phyloP scores from a whole-genome alignment of 805 yeast species.

The Suhomyces canberraensis region DNA sequence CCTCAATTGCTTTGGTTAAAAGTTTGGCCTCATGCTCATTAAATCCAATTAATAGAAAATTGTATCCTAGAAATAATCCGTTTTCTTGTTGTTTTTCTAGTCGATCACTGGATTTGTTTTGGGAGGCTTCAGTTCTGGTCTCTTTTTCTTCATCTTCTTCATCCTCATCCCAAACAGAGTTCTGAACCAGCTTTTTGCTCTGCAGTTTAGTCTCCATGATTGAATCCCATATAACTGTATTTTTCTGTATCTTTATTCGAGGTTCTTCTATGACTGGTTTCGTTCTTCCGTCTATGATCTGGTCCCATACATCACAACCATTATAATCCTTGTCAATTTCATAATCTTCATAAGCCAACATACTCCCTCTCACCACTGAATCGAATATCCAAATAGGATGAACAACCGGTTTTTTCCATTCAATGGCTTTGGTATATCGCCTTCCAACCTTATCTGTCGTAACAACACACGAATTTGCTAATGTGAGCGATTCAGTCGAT shows the following conservation, averaged over 20 bases:
- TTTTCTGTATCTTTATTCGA: slow-evolving; percentile 15
- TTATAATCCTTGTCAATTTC: slow-evolving; percentile 12
- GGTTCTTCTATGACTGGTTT: slow-evolving; percentile 7
- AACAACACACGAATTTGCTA: slow-evolving; percentile 42
- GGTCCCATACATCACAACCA: slow-evolving; percentile 40
- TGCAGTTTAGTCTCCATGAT: slow-evolving; percentile 31
- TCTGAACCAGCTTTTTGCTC: slow-evolving; percentile 11
- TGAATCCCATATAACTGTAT: slow-evolving; percentile 42
- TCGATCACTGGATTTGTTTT: background rate
- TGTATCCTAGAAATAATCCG: slow-evolving; percentile 38
- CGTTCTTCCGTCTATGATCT: slow-evolving; percentile 7
- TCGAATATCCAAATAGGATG: slow-evolving; percentile 53
- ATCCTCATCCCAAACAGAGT: slow-evolving; percentile 27
- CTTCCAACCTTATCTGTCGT: slow-evolving; percentile 52
- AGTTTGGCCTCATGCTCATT: slow-evolving; percentile 32
- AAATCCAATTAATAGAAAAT: slow-evolving; percentile 45
- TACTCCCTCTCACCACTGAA: slow-evolving; percentile 42
- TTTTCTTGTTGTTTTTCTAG: background rate
- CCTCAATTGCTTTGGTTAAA: slow-evolving; percentile 40
- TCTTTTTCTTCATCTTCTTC: slow-evolving; percentile 13
- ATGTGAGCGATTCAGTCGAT: slow-evolving; percentile 49
- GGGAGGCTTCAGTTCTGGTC: background rate
- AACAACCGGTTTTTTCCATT: slow-evolving; percentile 50
- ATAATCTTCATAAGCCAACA: slow-evolving; percentile 40
- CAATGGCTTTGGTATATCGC: slow-evolving; percentile 49